Percentiles rank a stretch among this genome's conserved stretches.
phyloP scores from a whole-genome alignment of 805 yeast species.

The Candida germanica region DNA sequence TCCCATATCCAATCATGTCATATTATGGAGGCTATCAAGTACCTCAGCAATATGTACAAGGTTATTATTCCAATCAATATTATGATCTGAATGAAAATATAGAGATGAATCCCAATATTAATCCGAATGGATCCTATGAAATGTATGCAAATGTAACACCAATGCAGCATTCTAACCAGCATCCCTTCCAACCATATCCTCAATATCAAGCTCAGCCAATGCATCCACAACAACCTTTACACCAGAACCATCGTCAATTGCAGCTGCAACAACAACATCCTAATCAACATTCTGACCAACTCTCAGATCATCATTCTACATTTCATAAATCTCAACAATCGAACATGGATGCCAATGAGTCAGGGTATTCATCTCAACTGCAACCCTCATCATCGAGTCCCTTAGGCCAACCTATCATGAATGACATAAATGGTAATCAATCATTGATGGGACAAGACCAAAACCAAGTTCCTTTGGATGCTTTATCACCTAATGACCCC shows the following conservation, averaged over 20 bases:
- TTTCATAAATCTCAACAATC: neutral
- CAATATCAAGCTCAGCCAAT: neutral
- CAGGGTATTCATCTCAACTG: neutral
- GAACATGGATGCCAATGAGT: neutral
- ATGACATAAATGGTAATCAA: neutral
- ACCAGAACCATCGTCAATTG: neutral
- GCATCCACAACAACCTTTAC: constrained; percentile 2
- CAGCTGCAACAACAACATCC: constrained; percentile 1
- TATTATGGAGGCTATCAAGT: constrained; percentile 42
- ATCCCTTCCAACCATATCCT: neutral
- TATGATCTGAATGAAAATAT: constrained; percentile 11
- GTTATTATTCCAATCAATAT: constrained; percentile 31
- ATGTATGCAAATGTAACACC: constrained; percentile 7
- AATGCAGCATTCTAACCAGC: neutral
- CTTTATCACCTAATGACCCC: constrained; percentile 12
- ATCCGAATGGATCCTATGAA: constrained; percentile 9
- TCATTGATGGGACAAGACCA: neutral
- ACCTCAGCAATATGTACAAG: constrained; percentile 37
- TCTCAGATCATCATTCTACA: neutral
- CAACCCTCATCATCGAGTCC: neutral
- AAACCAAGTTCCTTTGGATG: constrained; percentile 5
- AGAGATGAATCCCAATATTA: constrained; percentile 5
- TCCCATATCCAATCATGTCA: constrained; percentile 26
- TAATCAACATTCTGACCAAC: neutral
- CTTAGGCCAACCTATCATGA: neutral